Base-by-base conservation (phyloP, 2,329 filamentous ascomycete genomes). In the Metarhizium album region DNA sequence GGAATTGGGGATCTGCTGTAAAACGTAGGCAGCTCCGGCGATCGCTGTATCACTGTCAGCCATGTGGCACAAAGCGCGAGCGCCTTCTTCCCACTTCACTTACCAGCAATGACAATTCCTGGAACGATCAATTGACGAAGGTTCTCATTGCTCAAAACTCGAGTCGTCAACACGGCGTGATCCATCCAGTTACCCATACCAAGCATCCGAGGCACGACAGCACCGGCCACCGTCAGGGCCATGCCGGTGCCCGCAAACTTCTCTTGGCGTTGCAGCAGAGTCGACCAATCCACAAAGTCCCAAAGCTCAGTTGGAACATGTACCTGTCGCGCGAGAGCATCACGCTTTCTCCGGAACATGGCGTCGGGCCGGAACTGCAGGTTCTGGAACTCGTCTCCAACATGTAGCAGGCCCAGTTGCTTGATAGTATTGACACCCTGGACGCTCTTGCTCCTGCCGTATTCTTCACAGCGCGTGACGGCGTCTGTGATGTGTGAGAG, bases 221-320 rank as follows among this genome's bases (percentile, higher is more conserved):
- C 88, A 51, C 89, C 90, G 9, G 87, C 87, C 35, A 95, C 79
- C 1, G 93, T 98, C 62, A 98, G 76, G 5, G 91, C 93, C 85
- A 98, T 90, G 56, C 93, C 87, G 3, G 90, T 94, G 38, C 91
- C 89, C 5, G 91, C 90, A 51, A 94, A 77, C 75, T 97, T 98
- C 69, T 98, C 93, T 65, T 97, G 91, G 49, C 83, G 79, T 62
- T 96, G 89, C 72, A 95, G 78, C 5, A 97, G 70, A 11, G 82
- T 86, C 18, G 82, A 77, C 66, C 90, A 76, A 67, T 98, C 93
- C 60, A 98, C 87, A 74, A 98, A 97, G 70, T 98, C 93, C 78
- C 78, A 86, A 0, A 95, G 60, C 62, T 98, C 90, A 3, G 93
- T 87, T 49, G 93, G 82, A 20, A 95, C 83, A 54, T 96, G 83